phyloP scores from a whole-genome alignment of 2,329 filamentous ascomycete genomes.

The Magnaporthiopsis poae region DNA sequence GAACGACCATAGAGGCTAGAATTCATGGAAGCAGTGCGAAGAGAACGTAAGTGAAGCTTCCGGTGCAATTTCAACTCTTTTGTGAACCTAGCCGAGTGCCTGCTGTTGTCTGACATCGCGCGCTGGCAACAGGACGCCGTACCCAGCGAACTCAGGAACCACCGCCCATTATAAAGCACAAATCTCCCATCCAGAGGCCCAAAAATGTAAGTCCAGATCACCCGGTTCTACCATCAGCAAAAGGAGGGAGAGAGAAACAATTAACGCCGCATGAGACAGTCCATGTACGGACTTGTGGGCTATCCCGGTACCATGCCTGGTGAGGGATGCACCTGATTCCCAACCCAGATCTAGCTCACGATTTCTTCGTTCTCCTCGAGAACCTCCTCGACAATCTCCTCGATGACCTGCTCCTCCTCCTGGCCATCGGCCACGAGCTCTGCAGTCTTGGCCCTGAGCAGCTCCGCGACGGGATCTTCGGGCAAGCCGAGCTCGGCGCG shows the following conservation, averaged over 20 bases:
- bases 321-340: neutral
- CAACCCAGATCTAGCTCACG: conserved; percentile 23
- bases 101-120: neutral
- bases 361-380: conserved; percentile 77
- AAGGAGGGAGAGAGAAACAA: neutral
- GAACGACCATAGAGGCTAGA: neutral
- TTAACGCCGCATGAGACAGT: neutral
- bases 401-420: conserved; percentile 68
- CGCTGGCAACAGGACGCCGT: neutral
- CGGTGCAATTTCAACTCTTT: neutral
- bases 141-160: neutral
- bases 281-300: neutral
- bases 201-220: neutral
- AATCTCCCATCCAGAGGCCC: neutral
- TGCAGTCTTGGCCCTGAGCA: conserved; percentile 47
- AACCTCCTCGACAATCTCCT: conserved; percentile 80
- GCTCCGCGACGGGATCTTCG: conserved; percentile 51
- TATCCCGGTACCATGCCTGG: neutral
- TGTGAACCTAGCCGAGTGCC: neutral
- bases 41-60: neutral
- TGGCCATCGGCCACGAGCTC: conserved; percentile 43
- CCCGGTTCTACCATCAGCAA: neutral
- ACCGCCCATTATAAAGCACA: neutral
- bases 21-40: neutral
- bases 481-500: conserved; percentile 57